Conservation (phyloP, 345 rosid species). For the Syzygium oleosum region DNA sequence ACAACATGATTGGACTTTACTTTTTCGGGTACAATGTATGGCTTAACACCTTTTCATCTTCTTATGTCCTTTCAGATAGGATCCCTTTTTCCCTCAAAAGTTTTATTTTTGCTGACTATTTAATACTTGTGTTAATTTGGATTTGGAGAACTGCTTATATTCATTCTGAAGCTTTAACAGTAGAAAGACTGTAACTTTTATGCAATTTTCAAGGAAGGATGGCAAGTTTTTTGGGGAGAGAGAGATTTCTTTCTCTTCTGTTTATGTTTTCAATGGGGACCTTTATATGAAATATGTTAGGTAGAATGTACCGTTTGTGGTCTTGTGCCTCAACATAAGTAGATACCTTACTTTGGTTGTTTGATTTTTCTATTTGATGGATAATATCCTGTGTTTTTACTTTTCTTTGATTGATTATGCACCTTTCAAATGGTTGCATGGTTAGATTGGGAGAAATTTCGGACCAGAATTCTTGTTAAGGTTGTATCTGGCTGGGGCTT, state of each 20-base stretch:
- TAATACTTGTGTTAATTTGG: neutral
- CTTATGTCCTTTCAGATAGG: neutral
- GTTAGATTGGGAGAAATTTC: slow-evolving; percentile 56
- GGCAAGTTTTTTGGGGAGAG: neutral
- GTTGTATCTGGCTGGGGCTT: slow-evolving; percentile 72
- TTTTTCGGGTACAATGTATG: slow-evolving; percentile 75
- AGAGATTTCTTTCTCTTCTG: neutral
- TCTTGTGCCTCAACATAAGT: neutral
- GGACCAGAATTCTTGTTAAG: slow-evolving; percentile 64
- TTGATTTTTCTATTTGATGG: neutral
- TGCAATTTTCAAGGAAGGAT: neutral
- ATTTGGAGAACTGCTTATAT: neutral
- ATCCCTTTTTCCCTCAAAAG: neutral
- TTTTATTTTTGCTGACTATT: neutral
- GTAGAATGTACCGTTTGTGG: neutral
- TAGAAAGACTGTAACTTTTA: neutral
- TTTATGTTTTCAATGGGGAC: neutral
- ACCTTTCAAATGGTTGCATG: neutral
- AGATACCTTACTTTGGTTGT: neutral
- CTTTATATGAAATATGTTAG: neutral
- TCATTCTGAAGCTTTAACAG: neutral
- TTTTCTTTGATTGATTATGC: neutral
- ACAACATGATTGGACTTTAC: slow-evolving; percentile 94
- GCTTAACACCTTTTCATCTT: neutral
- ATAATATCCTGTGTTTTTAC: neutral